These are phyloP conservation scores for Apophysomyces ossiformis DNA, from an alignment of 371 early-diverging fungal genomes.

Conservation along the genomic window DNA sequence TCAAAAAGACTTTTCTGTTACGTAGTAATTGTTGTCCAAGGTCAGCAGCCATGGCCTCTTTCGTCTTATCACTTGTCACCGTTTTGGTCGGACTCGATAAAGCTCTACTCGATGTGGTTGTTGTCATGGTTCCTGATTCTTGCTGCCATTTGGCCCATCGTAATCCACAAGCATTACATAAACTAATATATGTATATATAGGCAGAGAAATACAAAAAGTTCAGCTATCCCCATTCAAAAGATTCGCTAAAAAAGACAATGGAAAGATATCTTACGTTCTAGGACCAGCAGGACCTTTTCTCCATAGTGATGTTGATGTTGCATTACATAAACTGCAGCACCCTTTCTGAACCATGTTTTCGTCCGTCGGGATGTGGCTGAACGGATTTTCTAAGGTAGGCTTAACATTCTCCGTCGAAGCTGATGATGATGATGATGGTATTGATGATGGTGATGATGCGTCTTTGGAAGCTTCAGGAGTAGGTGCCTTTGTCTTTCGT, in stretches of 20 bases:
- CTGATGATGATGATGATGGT: neutral
- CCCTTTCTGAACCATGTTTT: neutral
- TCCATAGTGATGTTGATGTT: conserved; percentile 36
- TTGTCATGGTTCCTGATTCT: neutral
- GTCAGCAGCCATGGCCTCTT: neutral
- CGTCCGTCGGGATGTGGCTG: conserved; percentile 5
- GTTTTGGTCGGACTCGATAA: conserved; percentile 1
- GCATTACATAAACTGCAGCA: conserved; percentile 17
- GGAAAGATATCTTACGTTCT: conserved; percentile 30
- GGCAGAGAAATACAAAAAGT: neutral
- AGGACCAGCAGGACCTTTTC: conserved; percentile 40
- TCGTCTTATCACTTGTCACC: neutral
- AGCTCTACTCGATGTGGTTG: neutral
- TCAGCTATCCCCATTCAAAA: too few species aligned
- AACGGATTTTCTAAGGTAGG: neutral
- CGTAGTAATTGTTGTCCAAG: conserved; percentile 4
- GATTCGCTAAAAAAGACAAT: neutral
- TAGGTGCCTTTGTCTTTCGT: neutral
- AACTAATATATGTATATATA: conserved; percentile 17
- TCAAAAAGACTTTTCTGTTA: conserved; percentile 25
- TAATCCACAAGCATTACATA: conserved; percentile 54
- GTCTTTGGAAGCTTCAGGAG: neutral
- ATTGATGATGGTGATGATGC: neutral
- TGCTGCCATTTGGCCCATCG: conserved; percentile 26
- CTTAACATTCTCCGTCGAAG: neutral